Evolutionary conservation across 2,329 filamentous ascomycete species (phyloP).

Genomic region (Nemania sp.): DNA sequence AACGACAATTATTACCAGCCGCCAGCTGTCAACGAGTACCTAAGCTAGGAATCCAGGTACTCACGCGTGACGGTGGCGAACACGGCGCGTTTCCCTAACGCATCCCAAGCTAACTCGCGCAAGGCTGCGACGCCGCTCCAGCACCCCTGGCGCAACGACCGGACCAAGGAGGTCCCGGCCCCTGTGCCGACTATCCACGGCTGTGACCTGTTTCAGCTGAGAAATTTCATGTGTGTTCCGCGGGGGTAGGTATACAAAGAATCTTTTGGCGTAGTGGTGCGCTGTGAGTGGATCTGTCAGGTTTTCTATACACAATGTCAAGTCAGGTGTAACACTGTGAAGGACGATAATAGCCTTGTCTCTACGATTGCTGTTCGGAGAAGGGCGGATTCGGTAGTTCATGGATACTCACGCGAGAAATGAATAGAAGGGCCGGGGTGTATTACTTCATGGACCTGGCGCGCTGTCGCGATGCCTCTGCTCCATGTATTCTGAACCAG

Average conservation of each 20-base stretch:
- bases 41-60: slow-evolving; percentile 40
- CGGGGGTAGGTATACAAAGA: background rate
- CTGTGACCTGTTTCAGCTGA: slow-evolving; percentile 23
- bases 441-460: too few relatives aligned
- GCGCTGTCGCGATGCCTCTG: too few relatives aligned
- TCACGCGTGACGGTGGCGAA: slow-evolving; percentile 36
- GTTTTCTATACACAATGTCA: too few relatives aligned
- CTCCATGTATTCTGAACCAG: too few relatives aligned
- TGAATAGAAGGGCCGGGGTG: too few relatives aligned
- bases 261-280: too few relatives aligned
- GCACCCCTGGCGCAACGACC: slow-evolving; percentile 36
- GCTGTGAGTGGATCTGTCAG: too few relatives aligned
- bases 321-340: too few relatives aligned
- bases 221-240: slow-evolving; percentile 1
- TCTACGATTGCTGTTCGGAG: too few relatives aligned
- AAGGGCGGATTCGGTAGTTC: too few relatives aligned
- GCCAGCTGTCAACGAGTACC: slow-evolving; percentile 39
- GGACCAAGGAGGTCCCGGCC: slow-evolving; percentile 27
- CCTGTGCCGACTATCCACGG: slow-evolving; percentile 30
- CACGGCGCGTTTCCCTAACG: slow-evolving; percentile 29
- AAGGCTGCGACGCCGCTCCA: slow-evolving; percentile 10
- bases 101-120: slow-evolving; percentile 25
- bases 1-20: slow-evolving; percentile 39
- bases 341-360: too few relatives aligned
- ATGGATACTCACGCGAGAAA: too few relatives aligned